Evolutionary conservation across 1,284 basidiomycete genomes (phyloP).

Genomic region (Cutaneotrichosporon cutaneum): DNA sequence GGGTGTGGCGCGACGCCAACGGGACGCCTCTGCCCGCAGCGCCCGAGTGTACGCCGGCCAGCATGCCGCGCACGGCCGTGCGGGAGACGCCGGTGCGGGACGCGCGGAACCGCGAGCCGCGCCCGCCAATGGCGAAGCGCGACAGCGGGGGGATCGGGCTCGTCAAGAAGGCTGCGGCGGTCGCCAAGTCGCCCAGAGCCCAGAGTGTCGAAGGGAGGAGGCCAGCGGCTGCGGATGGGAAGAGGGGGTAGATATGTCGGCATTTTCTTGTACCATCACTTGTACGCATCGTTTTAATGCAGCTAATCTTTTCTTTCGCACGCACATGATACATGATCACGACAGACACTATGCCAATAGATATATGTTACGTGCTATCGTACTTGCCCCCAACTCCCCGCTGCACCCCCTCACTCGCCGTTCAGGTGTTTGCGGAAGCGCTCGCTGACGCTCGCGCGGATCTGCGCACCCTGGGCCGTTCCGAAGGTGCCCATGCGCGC

Average conservation of each 20-base stretch:
- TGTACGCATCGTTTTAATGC: neutral
- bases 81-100: slow-evolving; percentile 6
- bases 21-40: slow-evolving; percentile 14
- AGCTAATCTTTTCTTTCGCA: neutral
- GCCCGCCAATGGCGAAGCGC: neutral
- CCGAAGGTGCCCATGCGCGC: slow-evolving; percentile 25
- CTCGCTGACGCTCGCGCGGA: slow-evolving; percentile 26
- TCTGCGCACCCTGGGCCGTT: slow-evolving; percentile 12
- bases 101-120: slow-evolving; percentile 3
- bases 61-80: slow-evolving; percentile 7
- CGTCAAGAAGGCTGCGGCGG: neutral
- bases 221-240: neutral
- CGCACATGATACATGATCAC: neutral
- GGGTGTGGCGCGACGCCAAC: slow-evolving; percentile 35
- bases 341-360: neutral
- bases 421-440: slow-evolving; percentile 25
- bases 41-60: slow-evolving; percentile 2
- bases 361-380: neutral
- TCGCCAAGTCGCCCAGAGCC: neutral
- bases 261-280: neutral
- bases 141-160: neutral
- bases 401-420: slow-evolving; percentile 8
- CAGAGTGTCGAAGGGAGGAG: neutral
- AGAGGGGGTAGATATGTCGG: neutral
- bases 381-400: neutral